Base-by-base conservation (phyloP, 305 asterid genomes). In the Fraxinus baroniana region DNA sequence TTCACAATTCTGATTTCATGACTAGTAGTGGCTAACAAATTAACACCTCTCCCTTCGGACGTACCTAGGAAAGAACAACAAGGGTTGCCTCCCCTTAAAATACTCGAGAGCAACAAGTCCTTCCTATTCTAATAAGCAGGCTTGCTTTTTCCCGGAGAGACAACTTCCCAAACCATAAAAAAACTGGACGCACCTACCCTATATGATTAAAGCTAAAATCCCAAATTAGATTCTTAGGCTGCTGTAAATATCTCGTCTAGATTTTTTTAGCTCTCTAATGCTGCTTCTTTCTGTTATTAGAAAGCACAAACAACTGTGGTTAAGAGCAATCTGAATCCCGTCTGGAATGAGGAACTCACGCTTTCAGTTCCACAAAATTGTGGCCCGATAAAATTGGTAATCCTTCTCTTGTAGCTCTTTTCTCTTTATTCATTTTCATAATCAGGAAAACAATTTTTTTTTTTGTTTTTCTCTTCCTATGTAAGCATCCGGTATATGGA, bases 281-380 rank as follows among this genome's bases (percentile, higher is more conserved):
- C 22, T 83, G 77, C 55, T 68, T 80, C 77, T 83, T 41, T 82
- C 26, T 80, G 79, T 89, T 55, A 28, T 73, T 86, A 95, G 98
- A 91, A 90, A 88, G 95, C 82, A 76, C 95, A 93, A 88, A 94
- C 99, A 44, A 66, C 85, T 66, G 93, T 94, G 83, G 86, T 91
- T 83, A 90, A 79, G 86, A 95, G 97, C 90, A 95, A 95, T 72
- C 81, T 90, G 86, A 93, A 90, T 83, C 97, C 95, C 32, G 78
- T 91, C 32, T 93, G 95, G 97, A 90, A 93, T n/a, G 94, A 93
- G 81, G 94, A 90, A 74, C 88, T 91, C 39, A 82, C 76, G 84
- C 89, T 93, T 49, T 82, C 87, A 30, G 77, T 91, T 84, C 98
- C 99, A 79, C 90, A 87, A 39, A 84, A 87, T 85, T 91, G 78